Base-by-base conservation (phyloP, 306 rosid genomes). In the Boehmeria nivea region DNA sequence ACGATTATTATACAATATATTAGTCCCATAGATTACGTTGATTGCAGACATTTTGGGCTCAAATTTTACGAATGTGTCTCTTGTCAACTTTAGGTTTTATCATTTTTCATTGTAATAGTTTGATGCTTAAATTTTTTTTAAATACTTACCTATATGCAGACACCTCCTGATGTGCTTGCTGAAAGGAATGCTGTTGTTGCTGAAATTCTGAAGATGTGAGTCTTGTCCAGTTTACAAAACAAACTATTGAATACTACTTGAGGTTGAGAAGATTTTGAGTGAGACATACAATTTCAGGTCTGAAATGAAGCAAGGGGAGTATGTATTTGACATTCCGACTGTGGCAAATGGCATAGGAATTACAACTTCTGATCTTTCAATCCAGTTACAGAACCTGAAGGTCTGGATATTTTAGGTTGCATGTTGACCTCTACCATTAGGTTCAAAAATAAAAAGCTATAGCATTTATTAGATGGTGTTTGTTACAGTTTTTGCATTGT, bases 261-360 rank as follows among this genome's bases (percentile, higher is more conserved):
- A 28, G 26, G 45, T 33, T 54, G 49, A 65, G 40, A 54, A 67
- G 59, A 47, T 61, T 46, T 43, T 68, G 61, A 31, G 59, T 43
- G 16, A 60, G 59, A 46, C 54, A 59, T 67, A 20, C 57, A 36
- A 1, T 63, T 73, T 60, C 88, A 91, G 98, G 67, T 87, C 87
- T 74, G 98, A 91, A 59, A 78, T 60, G 59, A 91, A 76, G 82
- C 85, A 82, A 58, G 96, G 98, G 64, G 88, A 76, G 61, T 74
- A 80, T 71, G 67, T 71, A 60, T 91, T 84, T 76, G 89, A 82
- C 75, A 62, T 87, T 65, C 83, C 91, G 40, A 57, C 87, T 22
- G 81, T 82, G 76, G 96, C 76, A 21, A 91, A 87, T 54, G 75
- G 78, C 83, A 66, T 73, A 54, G 82, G 93, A 71, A 62, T 87